Percentiles rank a stretch among this genome's conserved stretches.
These are phyloP conservation scores for Maudiozyma serrabonitensis DNA, from an alignment of 805 yeast species.

Conservation along the genomic window DNA sequence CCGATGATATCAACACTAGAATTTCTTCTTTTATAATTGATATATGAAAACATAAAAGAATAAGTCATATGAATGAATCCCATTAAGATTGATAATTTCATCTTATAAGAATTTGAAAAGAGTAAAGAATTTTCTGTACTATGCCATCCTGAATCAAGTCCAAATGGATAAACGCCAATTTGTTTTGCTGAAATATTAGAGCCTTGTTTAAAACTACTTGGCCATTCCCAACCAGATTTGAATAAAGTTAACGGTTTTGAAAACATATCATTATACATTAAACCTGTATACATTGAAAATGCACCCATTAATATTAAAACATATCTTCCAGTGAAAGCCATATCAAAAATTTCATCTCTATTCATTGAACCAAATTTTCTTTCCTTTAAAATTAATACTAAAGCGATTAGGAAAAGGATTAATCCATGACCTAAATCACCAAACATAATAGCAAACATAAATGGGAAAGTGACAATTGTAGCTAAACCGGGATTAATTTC, in stretches of 20 bases:
- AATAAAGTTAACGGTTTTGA: constrained; percentile 85
- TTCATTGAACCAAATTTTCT: constrained; percentile 53
- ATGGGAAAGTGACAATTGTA: constrained; percentile 91
- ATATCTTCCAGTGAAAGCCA: constrained; percentile 92
- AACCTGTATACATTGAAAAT: constrained; percentile 92
- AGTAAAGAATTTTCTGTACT: constrained; percentile 87
- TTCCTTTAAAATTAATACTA: constrained; percentile 64
- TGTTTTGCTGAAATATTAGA: constrained; percentile 58
- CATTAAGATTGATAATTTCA: constrained; percentile 91
- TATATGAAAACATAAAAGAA: constrained; percentile 74
- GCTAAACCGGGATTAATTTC: constrained; percentile 96
- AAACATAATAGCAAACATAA: constrained; percentile 98
- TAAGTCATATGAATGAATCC: constrained; percentile 94
- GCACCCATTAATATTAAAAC: constrained; percentile 85
- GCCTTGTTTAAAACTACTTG: constrained; percentile 58
- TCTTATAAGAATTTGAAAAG: constrained; percentile 91
- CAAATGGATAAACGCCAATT: constrained; percentile 67
- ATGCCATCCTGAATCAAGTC: constrained; percentile 94
- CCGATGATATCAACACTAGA: constrained; percentile 78
- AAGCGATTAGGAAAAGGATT: constrained; percentile 65
- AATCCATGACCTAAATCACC: constrained; percentile 98
- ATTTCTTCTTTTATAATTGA: constrained; percentile 61
- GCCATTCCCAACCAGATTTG: constrained; percentile 91
- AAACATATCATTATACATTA: constrained; percentile 87
- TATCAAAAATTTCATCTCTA: constrained; percentile 89